Evolutionary conservation across 1,139 yeast genomes (phyloP), one percentile per base, ranked within the genome.

Genomic region (Candida gigantensis): DNA sequence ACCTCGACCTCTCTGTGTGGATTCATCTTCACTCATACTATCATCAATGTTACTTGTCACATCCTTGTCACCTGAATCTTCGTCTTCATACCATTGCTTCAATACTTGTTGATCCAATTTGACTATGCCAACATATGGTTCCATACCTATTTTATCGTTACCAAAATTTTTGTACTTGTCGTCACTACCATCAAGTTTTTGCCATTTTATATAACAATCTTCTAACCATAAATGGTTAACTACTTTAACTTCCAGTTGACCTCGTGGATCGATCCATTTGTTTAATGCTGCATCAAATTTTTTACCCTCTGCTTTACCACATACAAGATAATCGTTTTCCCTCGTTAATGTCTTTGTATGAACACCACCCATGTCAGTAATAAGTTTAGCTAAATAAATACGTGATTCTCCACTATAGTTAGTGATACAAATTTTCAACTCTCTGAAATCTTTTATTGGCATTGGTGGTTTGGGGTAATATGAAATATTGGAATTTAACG

Each of bases 201-300:
- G 58, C 90, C 94, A 84, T 30, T 69, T 59, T 0, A 81, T 68
- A 52, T 71, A 84, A 36, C 85, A 74, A 41, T 86, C 94, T 53
- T 92, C 97, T n/a, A 92, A 61, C 98, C 98, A 92, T 13, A 82
- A 53, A 57, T 87, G 96, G 52, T 84, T 89, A 0, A 87, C 83
- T 1, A 84, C 57, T 24, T 62, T 63, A 18, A 82, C 72, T 6
- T 65, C 62, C 2, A 73, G 62, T 4, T 52, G 37, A 0, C 59
- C 61, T 28, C 53, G 36, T 9, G 42, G 45, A 35, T 52, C 54
- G 6, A 55, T 52, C 64, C 80, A 74, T 81, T 89, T 85, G 29
- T 63, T 62, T 23, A 65, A 57, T 0, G 95, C 95, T 7, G 92
- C 87, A 8, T 72, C 74, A 51, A 75, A 87, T 59, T 92, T 92